Evolutionary conservation across 23 red algal species (phyloP), one percentile per base, ranked within the genome.

Genomic region (Rhodosorus marinus): DNA sequence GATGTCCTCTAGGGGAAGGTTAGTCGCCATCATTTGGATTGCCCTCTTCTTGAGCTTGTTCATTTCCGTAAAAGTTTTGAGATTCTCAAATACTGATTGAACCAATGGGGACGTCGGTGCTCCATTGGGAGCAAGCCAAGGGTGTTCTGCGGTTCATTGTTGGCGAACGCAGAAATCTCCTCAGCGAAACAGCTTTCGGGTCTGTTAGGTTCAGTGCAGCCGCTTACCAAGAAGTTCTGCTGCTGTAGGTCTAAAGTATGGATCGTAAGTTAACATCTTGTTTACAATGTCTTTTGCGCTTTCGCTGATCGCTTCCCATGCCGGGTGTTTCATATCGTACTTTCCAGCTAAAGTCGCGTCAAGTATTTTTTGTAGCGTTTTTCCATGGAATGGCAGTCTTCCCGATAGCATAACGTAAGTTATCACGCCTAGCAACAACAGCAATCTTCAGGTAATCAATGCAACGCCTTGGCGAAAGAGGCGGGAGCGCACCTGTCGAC

Each of bases 401-500:
- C 38, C 38, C 11, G 11, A 43, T 17, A 43, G 38, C 11, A 43
- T 11, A 17, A 43, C 17, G 38, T 43, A 43, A 11, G 17, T 11
- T 11, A 43, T 43, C 38, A 43, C 38, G 38, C 38, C 38, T 46
- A 83, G 72, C 9, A n/a, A n/a, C n/a, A n/a, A n/a, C n/a, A n/a
- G n/a, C n/a, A n/a, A n/a, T n/a, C n/a, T n/a, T n/a, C n/a, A n/a
- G n/a, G n/a, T n/a, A n/a, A n/a, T n/a, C n/a, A n/a, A n/a, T n/a
- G n/a, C n/a, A n/a, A n/a, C n/a, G n/a, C n/a, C n/a, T n/a, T n/a
- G n/a, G n/a, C n/a, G n/a, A n/a, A n/a, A n/a, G n/a, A n/a, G n/a
- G n/a, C n/a, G n/a, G n/a, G n/a, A n/a, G n/a, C n/a, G n/a, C n/a
- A n/a, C n/a, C n/a, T n/a, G n/a, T n/a, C n/a, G 75, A 76, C 90